phyloP scores from a whole-genome alignment of 768 basidiomycete species.

The Russula sp. region DNA sequence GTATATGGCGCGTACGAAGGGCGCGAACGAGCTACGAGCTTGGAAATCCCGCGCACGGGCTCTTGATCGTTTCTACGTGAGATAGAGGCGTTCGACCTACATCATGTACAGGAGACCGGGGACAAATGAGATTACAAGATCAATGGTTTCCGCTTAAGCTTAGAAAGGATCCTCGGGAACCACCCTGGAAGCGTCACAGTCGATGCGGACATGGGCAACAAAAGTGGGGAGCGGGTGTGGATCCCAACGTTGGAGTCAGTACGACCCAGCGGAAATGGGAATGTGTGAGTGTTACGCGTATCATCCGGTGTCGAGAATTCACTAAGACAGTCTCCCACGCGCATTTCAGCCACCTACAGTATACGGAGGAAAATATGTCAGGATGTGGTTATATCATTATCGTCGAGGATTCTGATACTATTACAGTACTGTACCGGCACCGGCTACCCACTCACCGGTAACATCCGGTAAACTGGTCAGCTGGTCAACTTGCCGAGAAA shows the following conservation, averaged over 20 bases:
- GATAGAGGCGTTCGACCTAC: conserved; percentile 53
- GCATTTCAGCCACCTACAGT: too few species aligned
- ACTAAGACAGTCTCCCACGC: too few species aligned
- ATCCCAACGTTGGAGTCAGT: not conserved
- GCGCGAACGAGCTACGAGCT: conserved; percentile 68
- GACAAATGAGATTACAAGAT: conserved; percentile 39
- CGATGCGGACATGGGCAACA: not conserved
- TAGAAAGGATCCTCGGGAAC: conserved; percentile 51
- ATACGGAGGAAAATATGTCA: too few species aligned
- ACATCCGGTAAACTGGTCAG: too few species aligned
- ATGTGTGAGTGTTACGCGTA: conserved; percentile 3
- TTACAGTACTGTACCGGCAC: too few species aligned
- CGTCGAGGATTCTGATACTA: too few species aligned
- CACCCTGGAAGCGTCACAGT: conserved; percentile 26
- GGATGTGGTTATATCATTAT: too few species aligned
- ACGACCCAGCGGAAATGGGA: too few species aligned
- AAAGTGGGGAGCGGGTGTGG: not conserved
- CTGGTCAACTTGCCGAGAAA: too few species aligned
- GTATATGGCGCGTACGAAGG: conserved; percentile 66
- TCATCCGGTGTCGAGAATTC: not conserved
- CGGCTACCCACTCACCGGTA: too few species aligned
- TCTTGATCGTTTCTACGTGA: conserved; percentile 68
- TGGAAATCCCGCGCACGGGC: conserved; percentile 57
- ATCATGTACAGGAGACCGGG: conserved; percentile 45
- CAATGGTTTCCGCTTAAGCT: conserved; percentile 39